A percentile compares a stretch with the other conserved stretches of the same genome.
These are phyloP conservation scores for Mariannaea elegans DNA, from an alignment of 2,329 filamentous ascomycete genomes.

Conservation along the genomic window DNA sequence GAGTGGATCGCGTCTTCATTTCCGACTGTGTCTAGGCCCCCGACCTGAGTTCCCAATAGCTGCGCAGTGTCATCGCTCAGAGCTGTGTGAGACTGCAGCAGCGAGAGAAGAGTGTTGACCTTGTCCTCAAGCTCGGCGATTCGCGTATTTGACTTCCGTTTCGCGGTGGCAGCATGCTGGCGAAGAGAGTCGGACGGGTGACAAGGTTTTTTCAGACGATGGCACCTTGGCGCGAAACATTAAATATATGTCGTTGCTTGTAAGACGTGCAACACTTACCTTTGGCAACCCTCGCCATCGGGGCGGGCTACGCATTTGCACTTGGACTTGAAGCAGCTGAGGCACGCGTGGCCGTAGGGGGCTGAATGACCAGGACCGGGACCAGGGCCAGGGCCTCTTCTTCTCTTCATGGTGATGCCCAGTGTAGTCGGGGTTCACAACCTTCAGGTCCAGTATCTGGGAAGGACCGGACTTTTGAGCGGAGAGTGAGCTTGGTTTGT, in stretches of 20 bases:
- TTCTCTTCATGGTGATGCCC: constrained; percentile 3
- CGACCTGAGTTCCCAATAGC: neutral
- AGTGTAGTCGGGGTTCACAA: no score
- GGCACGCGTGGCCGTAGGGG: neutral
- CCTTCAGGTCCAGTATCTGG: no score
- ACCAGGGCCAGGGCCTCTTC: no score
- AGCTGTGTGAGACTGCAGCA: neutral
- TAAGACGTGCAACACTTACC: no score
- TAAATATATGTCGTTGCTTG: no score
- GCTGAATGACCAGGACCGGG: constrained; percentile 2
- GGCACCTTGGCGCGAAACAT: no score
- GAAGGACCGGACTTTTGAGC: no score
- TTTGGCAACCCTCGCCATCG: neutral
- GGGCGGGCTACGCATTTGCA: neutral
- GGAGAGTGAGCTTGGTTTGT: no score
- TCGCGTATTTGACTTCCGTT: neutral
- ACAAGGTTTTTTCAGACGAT: neutral
- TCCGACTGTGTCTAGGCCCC: no score
- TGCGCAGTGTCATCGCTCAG: neutral
- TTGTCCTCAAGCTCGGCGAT: neutral
- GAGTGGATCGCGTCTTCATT: no score
- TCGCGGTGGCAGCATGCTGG: neutral
- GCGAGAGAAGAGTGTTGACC: neutral
- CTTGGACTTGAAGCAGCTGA: constrained; percentile 1
- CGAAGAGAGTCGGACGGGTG: neutral